Evolutionary conservation across 129 eudicot genomes (phyloP).

Genomic region (Artemisia tridentata): DNA sequence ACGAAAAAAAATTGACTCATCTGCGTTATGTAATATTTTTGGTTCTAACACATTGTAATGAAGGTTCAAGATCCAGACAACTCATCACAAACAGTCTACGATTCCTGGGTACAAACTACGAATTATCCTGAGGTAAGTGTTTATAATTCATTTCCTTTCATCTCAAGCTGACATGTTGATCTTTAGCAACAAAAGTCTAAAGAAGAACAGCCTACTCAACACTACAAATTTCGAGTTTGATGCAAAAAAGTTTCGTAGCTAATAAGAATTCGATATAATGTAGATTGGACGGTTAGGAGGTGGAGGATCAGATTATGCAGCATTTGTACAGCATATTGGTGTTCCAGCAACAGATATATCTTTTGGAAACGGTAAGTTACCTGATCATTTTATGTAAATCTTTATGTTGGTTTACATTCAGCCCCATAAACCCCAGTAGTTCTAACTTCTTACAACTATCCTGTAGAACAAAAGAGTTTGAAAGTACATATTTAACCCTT

Average conservation of each 20-base stretch:
- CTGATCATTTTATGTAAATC: background rate
- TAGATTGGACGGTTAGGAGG: constrained; percentile 82
- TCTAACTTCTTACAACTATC: too few relatives aligned
- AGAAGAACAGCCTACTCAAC: background rate
- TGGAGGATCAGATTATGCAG: constrained; percentile 77
- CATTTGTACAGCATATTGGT: constrained; percentile 86
- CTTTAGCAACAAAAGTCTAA: background rate
- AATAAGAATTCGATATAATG: constrained; percentile 23
- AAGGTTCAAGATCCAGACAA: constrained; percentile 89
- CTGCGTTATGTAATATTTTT: background rate
- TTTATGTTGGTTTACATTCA: too few relatives aligned
- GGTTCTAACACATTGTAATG: constrained; percentile 18
- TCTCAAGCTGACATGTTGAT: constrained; percentile 7
- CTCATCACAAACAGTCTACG: constrained; percentile 72
- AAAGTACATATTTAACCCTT: too few relatives aligned
- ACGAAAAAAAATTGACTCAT: too few relatives aligned
- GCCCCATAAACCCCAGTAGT: too few relatives aligned
- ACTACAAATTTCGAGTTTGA: background rate
- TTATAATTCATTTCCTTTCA: background rate
- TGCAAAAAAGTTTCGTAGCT: background rate
- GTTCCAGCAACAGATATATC: constrained; percentile 69
- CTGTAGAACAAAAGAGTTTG: too few relatives aligned
- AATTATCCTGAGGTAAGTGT: constrained; percentile 44
- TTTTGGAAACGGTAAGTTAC: constrained; percentile 56
- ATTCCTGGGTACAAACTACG: constrained; percentile 58